phyloP scores from a whole-genome alignment of 352 stramenopile species.

The Globisporangium nunn region DNA sequence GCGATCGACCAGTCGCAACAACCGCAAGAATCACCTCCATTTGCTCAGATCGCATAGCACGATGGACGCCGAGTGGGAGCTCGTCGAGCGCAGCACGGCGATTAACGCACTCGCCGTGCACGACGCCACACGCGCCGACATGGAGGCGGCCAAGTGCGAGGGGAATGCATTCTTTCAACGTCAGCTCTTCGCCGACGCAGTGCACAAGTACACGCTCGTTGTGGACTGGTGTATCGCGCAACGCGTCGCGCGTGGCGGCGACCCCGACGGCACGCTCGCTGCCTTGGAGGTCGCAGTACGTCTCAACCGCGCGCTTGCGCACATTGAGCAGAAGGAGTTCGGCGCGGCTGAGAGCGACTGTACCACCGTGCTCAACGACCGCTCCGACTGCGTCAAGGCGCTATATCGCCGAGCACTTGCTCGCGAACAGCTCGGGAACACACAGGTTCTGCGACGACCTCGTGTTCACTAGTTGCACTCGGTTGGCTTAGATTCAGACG shows the following conservation, averaged over 20 bases:
- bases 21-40: no score
- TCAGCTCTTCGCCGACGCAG: slow-evolving; percentile 30
- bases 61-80: slow-evolving; percentile 21
- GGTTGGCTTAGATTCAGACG: background rate
- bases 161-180: slow-evolving; percentile 58
- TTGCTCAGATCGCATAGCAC: no score
- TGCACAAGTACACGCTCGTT: slow-evolving; percentile 36
- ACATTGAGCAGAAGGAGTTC: slow-evolving; percentile 25
- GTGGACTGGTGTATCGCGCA: slow-evolving; percentile 12
- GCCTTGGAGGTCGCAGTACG: slow-evolving; percentile 41
- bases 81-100: slow-evolving; percentile 15
- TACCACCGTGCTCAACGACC: slow-evolving; percentile 43
- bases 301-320: slow-evolving; percentile 58
- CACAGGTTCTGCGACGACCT: slow-evolving; percentile 20
- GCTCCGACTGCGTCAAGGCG: slow-evolving; percentile 84
- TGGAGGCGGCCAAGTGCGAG: slow-evolving; percentile 44
- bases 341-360: slow-evolving; percentile 62
- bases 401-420: slow-evolving; percentile 83
- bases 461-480: no score
- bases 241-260: background rate
- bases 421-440: slow-evolving; percentile 57
- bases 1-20: no score
- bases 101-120: slow-evolving; percentile 7
- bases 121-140: slow-evolving; percentile 16
- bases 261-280: slow-evolving; percentile 2